These are phyloP conservation scores for Bruguiera sexangula DNA, from an alignment of 345 rosid species.

Conservation along the genomic window DNA sequence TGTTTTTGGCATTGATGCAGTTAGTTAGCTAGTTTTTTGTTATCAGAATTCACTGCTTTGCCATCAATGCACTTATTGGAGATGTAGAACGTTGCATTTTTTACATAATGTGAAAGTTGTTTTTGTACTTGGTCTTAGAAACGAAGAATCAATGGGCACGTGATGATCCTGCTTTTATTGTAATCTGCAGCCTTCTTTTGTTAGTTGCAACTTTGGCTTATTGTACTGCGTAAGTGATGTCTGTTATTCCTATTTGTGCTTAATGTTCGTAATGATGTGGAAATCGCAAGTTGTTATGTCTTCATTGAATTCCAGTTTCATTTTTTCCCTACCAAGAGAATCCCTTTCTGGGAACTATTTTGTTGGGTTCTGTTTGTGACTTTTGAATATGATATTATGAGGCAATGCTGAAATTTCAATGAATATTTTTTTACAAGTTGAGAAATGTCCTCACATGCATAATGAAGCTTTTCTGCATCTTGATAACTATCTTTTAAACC, in stretches of 20 bases:
- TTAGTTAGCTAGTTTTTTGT: background rate
- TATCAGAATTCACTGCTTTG: background rate
- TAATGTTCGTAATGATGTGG: background rate
- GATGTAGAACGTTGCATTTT: background rate
- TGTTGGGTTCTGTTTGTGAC: background rate
- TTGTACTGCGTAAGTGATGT: constrained; percentile 82
- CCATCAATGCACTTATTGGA: background rate
- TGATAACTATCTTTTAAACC: background rate
- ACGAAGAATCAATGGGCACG: constrained; percentile 99
- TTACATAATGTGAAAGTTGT: constrained; percentile 1
- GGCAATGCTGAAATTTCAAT: background rate
- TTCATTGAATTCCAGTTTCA: background rate
- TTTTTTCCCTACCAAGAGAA: background rate
- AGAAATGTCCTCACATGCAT: background rate
- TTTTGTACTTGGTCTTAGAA: constrained; percentile 49
- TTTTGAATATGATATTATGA: background rate
- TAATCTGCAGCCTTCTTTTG: constrained; percentile 86
- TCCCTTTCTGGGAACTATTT: background rate
- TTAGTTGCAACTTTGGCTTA: constrained; percentile 76
- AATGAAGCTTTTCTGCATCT: background rate
- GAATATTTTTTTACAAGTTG: background rate
- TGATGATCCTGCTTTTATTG: constrained; percentile 96
- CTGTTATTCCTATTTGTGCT: background rate
- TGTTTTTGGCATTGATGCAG: background rate
- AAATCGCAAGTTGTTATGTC: background rate